Evolutionary conservation across 805 yeast genomes (phyloP).

Genomic region (Starmerella potacharoeniae): DNA sequence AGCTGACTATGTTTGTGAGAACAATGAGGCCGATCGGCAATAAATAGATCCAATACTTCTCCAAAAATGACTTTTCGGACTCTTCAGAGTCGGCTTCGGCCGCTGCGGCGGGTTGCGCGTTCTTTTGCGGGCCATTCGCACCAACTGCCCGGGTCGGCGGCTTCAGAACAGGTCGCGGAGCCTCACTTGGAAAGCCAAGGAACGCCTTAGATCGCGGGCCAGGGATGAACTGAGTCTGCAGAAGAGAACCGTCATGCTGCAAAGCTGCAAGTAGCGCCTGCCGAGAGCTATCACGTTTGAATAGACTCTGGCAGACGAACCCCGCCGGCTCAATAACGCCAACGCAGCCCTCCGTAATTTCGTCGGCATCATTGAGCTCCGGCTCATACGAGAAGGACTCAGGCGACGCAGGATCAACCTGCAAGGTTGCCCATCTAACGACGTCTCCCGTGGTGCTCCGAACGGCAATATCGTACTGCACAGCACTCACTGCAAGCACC

Average conservation of each 20-base stretch:
- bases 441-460: background rate
- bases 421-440: background rate
- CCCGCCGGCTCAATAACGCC: constrained; percentile 6
- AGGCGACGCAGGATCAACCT: background rate
- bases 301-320: constrained; percentile 13
- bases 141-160: background rate
- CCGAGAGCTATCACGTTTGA: background rate
- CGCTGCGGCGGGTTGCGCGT: background rate
- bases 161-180: constrained; percentile 5
- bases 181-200: constrained; percentile 3
- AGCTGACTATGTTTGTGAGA: background rate
- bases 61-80: constrained; percentile 12
- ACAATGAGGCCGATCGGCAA: constrained; percentile 10
- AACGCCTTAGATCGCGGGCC: constrained; percentile 22
- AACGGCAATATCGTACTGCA: background rate
- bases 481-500: background rate
- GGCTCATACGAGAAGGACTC: background rate
- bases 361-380: background rate
- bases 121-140: background rate
- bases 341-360: constrained; percentile 11
- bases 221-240: constrained; percentile 7
- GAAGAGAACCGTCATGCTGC: constrained; percentile 1
- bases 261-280: constrained; percentile 6
- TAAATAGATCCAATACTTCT: constrained; percentile 18
- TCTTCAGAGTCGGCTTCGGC: background rate